These are phyloP conservation scores for Cutaneotrichosporon arboriforme DNA, from an alignment of 1,284 basidiomycete genomes.

Conservation along the genomic window DNA sequence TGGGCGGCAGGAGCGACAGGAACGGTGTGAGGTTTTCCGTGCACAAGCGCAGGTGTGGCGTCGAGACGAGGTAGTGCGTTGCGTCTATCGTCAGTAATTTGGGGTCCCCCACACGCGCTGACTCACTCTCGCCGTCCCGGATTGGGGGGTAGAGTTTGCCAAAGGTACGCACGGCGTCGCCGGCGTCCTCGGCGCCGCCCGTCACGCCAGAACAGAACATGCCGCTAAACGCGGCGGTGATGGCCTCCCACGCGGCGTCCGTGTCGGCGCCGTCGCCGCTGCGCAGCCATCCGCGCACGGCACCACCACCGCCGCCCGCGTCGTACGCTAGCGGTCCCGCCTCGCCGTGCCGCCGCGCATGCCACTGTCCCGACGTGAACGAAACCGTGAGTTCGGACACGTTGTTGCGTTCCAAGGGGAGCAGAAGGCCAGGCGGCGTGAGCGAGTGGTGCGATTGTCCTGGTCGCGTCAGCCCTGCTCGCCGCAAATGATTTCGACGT, in stretches of 20 bases:
- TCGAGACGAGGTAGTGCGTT: conserved; percentile 51
- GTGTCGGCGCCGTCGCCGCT: conserved; percentile 43
- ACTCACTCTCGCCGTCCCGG: conserved; percentile 3
- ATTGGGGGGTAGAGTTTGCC: conserved; percentile 56
- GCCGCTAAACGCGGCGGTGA: conserved; percentile 83
- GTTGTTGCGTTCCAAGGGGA: conserved; percentile 75
- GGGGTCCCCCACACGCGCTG: no score
- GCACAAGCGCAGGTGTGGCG: conserved; percentile 77
- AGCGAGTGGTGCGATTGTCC: conserved; percentile 73
- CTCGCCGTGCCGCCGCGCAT: conserved; percentile 76
- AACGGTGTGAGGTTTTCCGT: conserved; percentile 97
- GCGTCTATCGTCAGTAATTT: conserved; percentile 21
- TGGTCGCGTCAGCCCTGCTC: conserved; percentile 7
- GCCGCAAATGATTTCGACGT: background rate
- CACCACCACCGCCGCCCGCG: conserved; percentile 73
- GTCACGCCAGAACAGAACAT: conserved; percentile 77
- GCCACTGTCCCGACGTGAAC: conserved; percentile 86
- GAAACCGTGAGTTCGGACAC: conserved; percentile 81
- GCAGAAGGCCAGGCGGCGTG: conserved; percentile 77
- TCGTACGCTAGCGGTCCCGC: conserved; percentile 56
- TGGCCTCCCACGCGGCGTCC: conserved; percentile 71
- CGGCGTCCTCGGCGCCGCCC: conserved; percentile 61
- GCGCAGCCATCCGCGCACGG: conserved; percentile 80
- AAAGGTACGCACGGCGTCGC: conserved; percentile 46
- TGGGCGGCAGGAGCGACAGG: conserved; percentile 89